These are phyloP conservation scores for Paralagenidium karlingii DNA, from an alignment of 352 stramenopile genomes.

Conservation along the genomic window DNA sequence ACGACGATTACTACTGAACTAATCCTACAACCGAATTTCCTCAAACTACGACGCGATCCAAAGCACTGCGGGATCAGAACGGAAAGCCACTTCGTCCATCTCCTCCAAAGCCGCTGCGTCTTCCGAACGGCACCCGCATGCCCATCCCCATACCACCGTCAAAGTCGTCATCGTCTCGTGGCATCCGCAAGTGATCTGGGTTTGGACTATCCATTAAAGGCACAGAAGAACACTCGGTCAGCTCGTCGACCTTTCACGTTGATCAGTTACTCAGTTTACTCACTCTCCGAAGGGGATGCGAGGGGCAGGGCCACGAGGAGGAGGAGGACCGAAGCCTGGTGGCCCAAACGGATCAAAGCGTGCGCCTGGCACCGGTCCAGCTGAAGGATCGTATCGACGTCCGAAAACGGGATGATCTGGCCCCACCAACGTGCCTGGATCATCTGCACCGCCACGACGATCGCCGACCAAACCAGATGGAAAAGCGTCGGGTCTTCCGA, in stretches of 20 bases:
- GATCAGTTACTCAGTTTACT: no score
- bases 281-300: conserved; percentile 60
- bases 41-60: no score
- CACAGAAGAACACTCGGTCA: neutral
- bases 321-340: conserved; percentile 14
- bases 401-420: conserved; percentile 67
- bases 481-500: conserved; percentile 55
- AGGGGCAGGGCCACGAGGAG: conserved; percentile 23
- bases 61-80: no score
- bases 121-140: no score
- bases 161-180: conserved; percentile 39
- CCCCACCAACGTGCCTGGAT: conserved; percentile 61
- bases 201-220: no score
- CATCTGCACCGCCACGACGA: conserved; percentile 19
- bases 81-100: no score
- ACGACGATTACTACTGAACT: no score
- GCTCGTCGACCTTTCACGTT: neutral
- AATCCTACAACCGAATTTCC: no score
- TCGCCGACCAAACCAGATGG: conserved; percentile 18
- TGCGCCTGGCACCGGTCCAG: conserved; percentile 49
- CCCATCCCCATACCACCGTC: no score
- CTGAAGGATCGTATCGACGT: conserved; percentile 29
- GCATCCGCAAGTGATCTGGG: conserved; percentile 73
- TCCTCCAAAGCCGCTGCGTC: no score
- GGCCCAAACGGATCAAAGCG: conserved; percentile 80